Base-by-base conservation (phyloP, 805 yeast genomes). In the Candida patagonica region DNA sequence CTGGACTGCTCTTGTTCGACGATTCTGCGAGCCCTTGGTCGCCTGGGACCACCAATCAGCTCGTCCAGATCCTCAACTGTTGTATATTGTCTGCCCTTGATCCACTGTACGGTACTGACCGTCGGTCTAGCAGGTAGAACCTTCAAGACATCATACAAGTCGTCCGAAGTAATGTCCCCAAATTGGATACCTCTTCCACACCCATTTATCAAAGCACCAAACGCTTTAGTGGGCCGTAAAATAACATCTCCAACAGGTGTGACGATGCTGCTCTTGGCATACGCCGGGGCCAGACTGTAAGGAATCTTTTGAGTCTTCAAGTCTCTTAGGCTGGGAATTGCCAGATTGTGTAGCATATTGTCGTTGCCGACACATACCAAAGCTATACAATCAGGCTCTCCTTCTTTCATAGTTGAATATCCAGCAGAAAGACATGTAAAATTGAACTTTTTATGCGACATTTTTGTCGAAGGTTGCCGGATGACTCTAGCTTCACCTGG, bases 61-160 rank as follows among this genome's bases (percentile, higher is more conserved):
- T 53, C 40, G 43, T 81, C 79, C 38, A 92, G 65, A 45, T 84
- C 94, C 1, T 70, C 67, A 17, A 71, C 57, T 2, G 77, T 63
- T n/a, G 80, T 70, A 45, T 70, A 68, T 15, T 75, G 74, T 0
- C 80, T 64, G 2, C 96, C 96, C 48, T 80, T 75, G 5, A 92
- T 84, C 92, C 96, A 83, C 57, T 80, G 89, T 32, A 83, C 65
- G 0, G 92, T 73, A 26, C 86, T 75, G 5, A 84, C 75, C 4
- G 74, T 68, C 2, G 98, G 99, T 35, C 97, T 69, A 24, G 75
- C 73, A 1, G 95, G 94, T 16, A 80, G 71, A 5, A 71, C 62
- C 33, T 81, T 68, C 45, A 76, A 73, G 20, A 74, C 80, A 52
- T 83, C 80, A 62, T 80, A 88, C 26, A 92, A 61, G 1, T 69